Percentiles rank a stretch among this genome's conserved stretches.
Evolutionary conservation across 2,329 filamentous ascomycete genomes (phyloP).

Genomic region (Xylaria sp.): DNA sequence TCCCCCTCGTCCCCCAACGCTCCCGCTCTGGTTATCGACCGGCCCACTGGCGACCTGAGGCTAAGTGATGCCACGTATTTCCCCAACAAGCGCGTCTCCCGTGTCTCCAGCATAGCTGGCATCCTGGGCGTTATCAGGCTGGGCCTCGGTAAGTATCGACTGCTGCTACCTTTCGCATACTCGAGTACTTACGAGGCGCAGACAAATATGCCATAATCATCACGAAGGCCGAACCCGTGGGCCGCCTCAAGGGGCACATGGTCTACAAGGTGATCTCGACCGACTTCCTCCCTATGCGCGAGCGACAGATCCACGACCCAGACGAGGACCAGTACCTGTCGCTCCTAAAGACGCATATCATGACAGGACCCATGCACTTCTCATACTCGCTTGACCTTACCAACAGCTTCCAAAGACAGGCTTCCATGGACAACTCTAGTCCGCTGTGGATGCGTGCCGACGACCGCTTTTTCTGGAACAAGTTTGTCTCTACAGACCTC

Average conservation of each 20-base stretch:
- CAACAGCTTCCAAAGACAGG: slow-evolving; percentile 94
- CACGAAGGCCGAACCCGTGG: slow-evolving; percentile 89
- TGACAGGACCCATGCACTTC: slow-evolving; percentile 91
- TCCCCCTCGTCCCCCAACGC: slow-evolving; percentile 92
- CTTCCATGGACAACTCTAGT: slow-evolving; percentile 68
- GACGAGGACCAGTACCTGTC: slow-evolving; percentile 92
- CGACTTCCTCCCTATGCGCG: slow-evolving; percentile 91
- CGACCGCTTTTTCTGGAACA: slow-evolving; percentile 99
- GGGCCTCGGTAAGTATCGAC: slow-evolving; percentile 70
- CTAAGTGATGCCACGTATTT: slow-evolving; percentile 78
- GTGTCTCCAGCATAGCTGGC: slow-evolving; percentile 89
- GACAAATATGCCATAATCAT: slow-evolving; percentile 98
- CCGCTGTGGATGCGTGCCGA: slow-evolving; percentile 92
- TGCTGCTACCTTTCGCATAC: neutral
- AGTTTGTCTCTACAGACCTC: slow-evolving; percentile 85
- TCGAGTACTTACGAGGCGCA: slow-evolving; percentile 33
- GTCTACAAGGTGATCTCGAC: slow-evolving; percentile 91
- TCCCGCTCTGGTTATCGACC: slow-evolving; percentile 84
- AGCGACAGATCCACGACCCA: slow-evolving; percentile 85
- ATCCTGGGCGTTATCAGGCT: slow-evolving; percentile 94
- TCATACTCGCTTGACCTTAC: slow-evolving; percentile 97
- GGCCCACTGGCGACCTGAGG: slow-evolving; percentile 87
- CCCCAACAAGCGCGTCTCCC: slow-evolving; percentile 69
- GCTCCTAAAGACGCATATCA: slow-evolving; percentile 80
- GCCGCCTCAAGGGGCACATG: slow-evolving; percentile 91